Conservation (phyloP, 2,329 filamentous ascomycete genomes). For the Lecanoromycetidae sp. region DNA sequence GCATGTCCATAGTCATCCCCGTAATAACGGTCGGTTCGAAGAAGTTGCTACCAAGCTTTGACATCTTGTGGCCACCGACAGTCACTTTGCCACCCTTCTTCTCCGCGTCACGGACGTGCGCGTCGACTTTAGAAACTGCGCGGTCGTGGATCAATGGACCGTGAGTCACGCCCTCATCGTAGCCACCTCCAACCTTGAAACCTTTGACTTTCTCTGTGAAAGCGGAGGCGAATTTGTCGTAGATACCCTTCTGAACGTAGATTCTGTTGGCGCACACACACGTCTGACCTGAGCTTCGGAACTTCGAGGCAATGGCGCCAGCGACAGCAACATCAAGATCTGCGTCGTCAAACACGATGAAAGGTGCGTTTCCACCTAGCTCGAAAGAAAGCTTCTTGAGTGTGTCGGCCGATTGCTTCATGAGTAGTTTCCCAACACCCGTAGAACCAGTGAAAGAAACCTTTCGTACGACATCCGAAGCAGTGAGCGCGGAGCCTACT, state of each 20-base stretch:
- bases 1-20: slow-evolving; percentile 77
- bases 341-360: slow-evolving; percentile 94
- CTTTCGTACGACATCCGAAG: slow-evolving; percentile 66
- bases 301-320: slow-evolving; percentile 77
- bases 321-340: slow-evolving; percentile 74
- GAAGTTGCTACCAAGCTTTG: slow-evolving; percentile 71
- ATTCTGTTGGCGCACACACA: slow-evolving; percentile 67
- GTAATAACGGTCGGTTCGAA: slow-evolving; percentile 82
- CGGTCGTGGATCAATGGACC: slow-evolving; percentile 59
- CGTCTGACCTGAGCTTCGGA: slow-evolving; percentile 88
- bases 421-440: slow-evolving; percentile 59
- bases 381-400: slow-evolving; percentile 83
- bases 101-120: slow-evolving; percentile 68
- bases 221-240: slow-evolving; percentile 41
- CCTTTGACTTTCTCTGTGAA: slow-evolving; percentile 43
- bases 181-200: slow-evolving; percentile 37
- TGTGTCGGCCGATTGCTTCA: slow-evolving; percentile 77
- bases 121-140: slow-evolving; percentile 55
- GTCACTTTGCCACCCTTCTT: slow-evolving; percentile 65
- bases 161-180: slow-evolving; percentile 35
- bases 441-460: slow-evolving; percentile 82
- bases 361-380: slow-evolving; percentile 86
- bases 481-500: slow-evolving; percentile 66
- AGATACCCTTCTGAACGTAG: slow-evolving; percentile 41
- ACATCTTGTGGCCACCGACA: slow-evolving; percentile 65